phyloP scores from a whole-genome alignment of 1,284 basidiomycete genomes.

The Cutaneotrichosporon mucoides region DNA sequence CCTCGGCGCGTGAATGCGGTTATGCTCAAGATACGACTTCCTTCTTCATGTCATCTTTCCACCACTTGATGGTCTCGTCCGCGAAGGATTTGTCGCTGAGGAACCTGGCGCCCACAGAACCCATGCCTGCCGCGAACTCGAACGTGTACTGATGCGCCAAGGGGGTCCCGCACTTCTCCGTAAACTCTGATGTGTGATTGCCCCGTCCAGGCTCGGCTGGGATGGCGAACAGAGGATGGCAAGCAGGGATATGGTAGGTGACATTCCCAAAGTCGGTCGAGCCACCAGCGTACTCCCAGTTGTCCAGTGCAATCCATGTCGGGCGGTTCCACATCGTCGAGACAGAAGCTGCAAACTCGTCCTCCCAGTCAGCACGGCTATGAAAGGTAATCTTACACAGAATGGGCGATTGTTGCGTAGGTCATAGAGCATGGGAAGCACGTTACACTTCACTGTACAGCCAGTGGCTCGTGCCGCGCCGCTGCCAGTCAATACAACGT shows the following conservation, averaged over 20 bases:
- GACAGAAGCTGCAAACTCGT: slow-evolving; percentile 12
- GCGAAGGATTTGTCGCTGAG: slow-evolving; percentile 40
- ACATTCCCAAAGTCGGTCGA: slow-evolving; percentile 20
- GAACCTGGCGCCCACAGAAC: slow-evolving; percentile 39
- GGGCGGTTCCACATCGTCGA: background rate
- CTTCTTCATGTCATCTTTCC: slow-evolving; percentile 22
- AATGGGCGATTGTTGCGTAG: slow-evolving; percentile 47
- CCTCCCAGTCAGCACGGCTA: background rate
- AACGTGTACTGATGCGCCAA: slow-evolving; percentile 32
- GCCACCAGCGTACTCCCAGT: slow-evolving; percentile 8
- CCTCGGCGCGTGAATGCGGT: too few relatives aligned
- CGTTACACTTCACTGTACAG: slow-evolving; percentile 57
- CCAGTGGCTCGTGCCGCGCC: slow-evolving; percentile 63
- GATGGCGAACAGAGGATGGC: slow-evolving; percentile 24
- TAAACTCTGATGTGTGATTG: slow-evolving; percentile 33
- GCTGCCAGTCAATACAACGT: background rate
- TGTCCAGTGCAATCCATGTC: slow-evolving; percentile 3
- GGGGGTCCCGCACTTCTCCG: slow-evolving; percentile 11
- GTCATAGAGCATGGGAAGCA: slow-evolving; percentile 54
- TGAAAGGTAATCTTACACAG: background rate
- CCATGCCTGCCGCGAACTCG: slow-evolving; percentile 41
- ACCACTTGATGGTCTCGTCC: slow-evolving; percentile 23
- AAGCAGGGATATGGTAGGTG: slow-evolving; percentile 23
- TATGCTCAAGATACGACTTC: too few relatives aligned
- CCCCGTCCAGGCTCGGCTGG: slow-evolving; percentile 12